phyloP scores from a whole-genome alignment of 345 rosid species.

The Firmiana major region DNA sequence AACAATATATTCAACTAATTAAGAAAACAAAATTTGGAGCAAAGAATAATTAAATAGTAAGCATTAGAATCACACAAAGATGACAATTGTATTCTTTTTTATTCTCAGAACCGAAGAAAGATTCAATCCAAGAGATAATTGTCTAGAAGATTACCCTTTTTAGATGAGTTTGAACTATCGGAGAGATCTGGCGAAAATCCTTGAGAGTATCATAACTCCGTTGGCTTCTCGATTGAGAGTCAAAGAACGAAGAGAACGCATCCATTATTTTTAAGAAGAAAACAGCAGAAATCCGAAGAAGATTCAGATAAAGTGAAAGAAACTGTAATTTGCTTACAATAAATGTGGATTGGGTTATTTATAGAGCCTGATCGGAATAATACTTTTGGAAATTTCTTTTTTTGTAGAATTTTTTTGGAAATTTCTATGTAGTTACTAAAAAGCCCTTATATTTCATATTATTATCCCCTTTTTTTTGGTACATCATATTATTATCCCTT shows the following conservation, averaged over 20 bases:
- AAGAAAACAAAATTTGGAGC: not conserved
- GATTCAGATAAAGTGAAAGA: not conserved
- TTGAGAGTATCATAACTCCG: slow-evolving; percentile 73
- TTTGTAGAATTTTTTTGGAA: no score
- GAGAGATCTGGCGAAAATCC: slow-evolving; percentile 80
- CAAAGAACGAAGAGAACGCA: slow-evolving; percentile 78
- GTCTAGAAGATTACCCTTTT: no score
- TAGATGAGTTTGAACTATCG: slow-evolving; percentile 75
- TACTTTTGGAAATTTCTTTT: not conserved
- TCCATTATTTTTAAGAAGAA: slow-evolving; percentile 43
- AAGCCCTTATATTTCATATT: not conserved
- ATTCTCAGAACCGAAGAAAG: not conserved
- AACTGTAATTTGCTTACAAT: no score
- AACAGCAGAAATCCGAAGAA: not conserved
- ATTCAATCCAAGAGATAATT: not conserved
- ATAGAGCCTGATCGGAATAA: not conserved
- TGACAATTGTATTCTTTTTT: not conserved
- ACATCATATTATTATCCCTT: not conserved
- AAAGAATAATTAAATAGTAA: not conserved
- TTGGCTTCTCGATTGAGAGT: slow-evolving; percentile 46
- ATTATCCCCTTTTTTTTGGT: no score
- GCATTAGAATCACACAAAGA: not conserved
- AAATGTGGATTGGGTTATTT: not conserved
- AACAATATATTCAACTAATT: no score
- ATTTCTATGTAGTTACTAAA: not conserved